These are phyloP conservation scores for Acrasis kona DNA, from an alignment of 78 protist species.

Conservation along the genomic window DNA sequence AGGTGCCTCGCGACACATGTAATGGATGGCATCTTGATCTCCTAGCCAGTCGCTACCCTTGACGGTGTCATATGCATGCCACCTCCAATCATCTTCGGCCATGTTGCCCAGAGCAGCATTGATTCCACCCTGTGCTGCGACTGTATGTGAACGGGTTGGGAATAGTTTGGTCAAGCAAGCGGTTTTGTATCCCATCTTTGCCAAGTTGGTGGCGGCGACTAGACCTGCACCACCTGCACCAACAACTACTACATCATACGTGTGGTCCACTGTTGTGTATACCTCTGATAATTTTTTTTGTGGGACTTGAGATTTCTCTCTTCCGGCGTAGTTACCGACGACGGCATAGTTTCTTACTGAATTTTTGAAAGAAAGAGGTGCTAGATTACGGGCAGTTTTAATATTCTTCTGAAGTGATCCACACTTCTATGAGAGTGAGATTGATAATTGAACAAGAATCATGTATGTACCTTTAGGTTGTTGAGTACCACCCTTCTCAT, in stretches of 20 bases:
- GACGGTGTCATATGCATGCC: conserved; percentile 97
- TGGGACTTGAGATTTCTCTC: not conserved
- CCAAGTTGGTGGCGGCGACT: conserved; percentile 92
- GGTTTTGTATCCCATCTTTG: conserved; percentile 79
- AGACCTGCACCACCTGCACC: conserved; percentile 99
- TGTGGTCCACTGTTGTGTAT: conserved; percentile 89
- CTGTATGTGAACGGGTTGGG: conserved; percentile 99
- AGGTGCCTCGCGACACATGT: conserved; percentile 96
- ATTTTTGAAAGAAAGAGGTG: not conserved
- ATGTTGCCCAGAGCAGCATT: conserved; percentile 98
- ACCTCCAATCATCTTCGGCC: conserved; percentile 95
- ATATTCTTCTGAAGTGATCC: too few relatives aligned
- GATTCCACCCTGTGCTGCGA: conserved; percentile 98
- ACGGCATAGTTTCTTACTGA: not conserved
- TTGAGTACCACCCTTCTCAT: too few relatives aligned
- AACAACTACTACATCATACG: conserved; percentile 93
- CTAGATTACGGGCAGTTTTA: too few relatives aligned
- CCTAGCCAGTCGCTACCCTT: conserved; percentile 92
- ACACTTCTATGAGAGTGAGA: too few relatives aligned
- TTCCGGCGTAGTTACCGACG: not conserved
- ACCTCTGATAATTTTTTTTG: not conserved
- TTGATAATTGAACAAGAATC: too few relatives aligned
- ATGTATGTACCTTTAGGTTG: too few relatives aligned
- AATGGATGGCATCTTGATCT: conserved; percentile 96
- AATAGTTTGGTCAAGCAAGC: conserved; percentile 91